Percentiles rank a stretch among this genome's conserved stretches.
Evolutionary conservation across 345 rosid species (phyloP).

Genomic region (Eucalyptus coolabah): DNA sequence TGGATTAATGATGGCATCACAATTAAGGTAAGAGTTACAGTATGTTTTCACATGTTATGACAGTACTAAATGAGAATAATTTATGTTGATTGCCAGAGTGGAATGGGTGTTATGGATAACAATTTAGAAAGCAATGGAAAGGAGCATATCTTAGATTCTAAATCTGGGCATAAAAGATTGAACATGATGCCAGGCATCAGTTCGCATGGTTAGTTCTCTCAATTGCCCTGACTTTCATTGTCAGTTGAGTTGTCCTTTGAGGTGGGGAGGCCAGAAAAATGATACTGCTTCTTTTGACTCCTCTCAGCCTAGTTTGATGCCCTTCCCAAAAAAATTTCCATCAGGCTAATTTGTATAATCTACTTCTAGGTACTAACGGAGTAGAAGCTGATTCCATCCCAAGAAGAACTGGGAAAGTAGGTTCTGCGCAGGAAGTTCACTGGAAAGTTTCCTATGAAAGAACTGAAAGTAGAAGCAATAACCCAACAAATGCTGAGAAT

Average conservation of each 20-base stretch:
- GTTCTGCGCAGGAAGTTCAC: conserved; percentile 7
- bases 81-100: conserved; percentile 32
- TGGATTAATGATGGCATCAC: not conserved
- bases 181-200: not conserved
- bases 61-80: not conserved
- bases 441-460: not conserved
- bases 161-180: conserved; percentile 4
- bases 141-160: conserved; percentile 3
- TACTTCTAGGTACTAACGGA: not conserved
- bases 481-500: not conserved
- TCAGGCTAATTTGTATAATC: not conserved
- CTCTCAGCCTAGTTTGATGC: conserved; percentile 1
- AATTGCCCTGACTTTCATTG: not conserved
- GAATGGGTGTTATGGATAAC: conserved; percentile 4
- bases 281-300: conserved; percentile 11
- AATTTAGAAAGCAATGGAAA: not conserved
- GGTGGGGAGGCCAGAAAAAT: conserved; percentile 13
- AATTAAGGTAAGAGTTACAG: not conserved
- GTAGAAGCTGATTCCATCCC: not conserved
- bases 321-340: not conserved
- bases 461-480: not conserved
- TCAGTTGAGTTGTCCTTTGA: conserved; percentile 28
- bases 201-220: conserved; percentile 11
- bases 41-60: not conserved
- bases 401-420: conserved; percentile 3